Evolutionary conservation across 345 rosid genomes (phyloP).

Genomic region (Aegle marmelos): DNA sequence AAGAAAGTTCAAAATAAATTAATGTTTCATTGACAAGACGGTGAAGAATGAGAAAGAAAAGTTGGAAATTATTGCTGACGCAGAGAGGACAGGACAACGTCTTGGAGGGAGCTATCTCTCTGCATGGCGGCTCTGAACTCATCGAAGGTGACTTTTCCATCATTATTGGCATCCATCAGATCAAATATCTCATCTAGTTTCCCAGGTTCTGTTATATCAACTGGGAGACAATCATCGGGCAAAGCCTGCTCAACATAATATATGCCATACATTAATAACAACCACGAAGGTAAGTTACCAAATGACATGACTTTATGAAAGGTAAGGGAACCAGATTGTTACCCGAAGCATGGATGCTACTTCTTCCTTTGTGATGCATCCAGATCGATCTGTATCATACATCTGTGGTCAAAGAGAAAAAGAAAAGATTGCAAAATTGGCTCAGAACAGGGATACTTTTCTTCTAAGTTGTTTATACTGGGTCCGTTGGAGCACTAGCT

Average conservation of each 20-base stretch:
- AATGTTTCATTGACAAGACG: neutral
- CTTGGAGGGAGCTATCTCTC: slow-evolving; percentile 67
- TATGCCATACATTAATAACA: neutral
- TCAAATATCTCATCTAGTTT: slow-evolving; percentile 67
- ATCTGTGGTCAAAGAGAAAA: slow-evolving; percentile 32
- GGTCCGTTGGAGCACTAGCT: too few relatives aligned
- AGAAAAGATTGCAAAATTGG: neutral
- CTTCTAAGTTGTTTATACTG: neutral
- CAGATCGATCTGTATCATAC: slow-evolving; percentile 66
- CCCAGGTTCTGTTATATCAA: slow-evolving; percentile 55
- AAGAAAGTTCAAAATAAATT: neutral
- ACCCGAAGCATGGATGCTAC: slow-evolving; percentile 66
- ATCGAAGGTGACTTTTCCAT: slow-evolving; percentile 64
- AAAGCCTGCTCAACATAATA: slow-evolving; percentile 37
- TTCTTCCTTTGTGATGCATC: slow-evolving; percentile 71
- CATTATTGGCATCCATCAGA: slow-evolving; percentile 62
- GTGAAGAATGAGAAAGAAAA: neutral
- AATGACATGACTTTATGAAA: neutral
- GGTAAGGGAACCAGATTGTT: slow-evolving; percentile 8
- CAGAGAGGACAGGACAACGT: slow-evolving; percentile 56
- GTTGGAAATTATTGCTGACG: slow-evolving; percentile 38
- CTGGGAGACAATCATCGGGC: slow-evolving; percentile 68
- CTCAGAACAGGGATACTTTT: neutral
- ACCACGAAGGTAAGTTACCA: neutral
- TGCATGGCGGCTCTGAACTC: slow-evolving; percentile 73